Conservation (phyloP, 176 grass and related monocot species). For the Tillandsia fasciculata region DNA sequence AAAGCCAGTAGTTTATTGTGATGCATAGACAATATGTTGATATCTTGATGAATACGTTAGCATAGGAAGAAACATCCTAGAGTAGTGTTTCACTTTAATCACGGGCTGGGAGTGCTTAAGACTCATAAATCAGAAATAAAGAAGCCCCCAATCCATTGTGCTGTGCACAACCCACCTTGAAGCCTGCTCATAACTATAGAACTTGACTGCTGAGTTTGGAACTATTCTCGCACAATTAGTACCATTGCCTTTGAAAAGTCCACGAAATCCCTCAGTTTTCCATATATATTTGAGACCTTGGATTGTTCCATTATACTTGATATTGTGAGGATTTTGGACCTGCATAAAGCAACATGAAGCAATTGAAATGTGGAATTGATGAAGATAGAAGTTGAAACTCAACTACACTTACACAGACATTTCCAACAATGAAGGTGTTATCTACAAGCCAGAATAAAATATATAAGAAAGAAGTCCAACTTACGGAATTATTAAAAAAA, state of each 20-base stretch:
- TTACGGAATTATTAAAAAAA: too few relatives aligned
- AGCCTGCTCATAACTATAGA: slow-evolving; percentile 98
- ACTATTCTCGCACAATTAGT: slow-evolving; percentile 96
- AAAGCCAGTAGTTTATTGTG: too few relatives aligned
- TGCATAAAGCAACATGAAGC: slow-evolving; percentile 19
- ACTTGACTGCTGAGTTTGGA: slow-evolving; percentile 98
- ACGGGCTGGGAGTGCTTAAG: too few relatives aligned
- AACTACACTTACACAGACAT: background rate
- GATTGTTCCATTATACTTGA: slow-evolving; percentile 96
- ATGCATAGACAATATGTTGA: too few relatives aligned
- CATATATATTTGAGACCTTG: slow-evolving; percentile 96
- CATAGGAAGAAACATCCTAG: too few relatives aligned
- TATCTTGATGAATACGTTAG: too few relatives aligned
- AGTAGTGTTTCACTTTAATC: background rate
- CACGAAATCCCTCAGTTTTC: slow-evolving; percentile 83
- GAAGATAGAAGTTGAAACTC: background rate
- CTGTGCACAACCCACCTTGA: slow-evolving; percentile 35
- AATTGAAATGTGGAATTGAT: background rate
- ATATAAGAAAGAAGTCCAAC: background rate
- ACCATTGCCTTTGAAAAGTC: slow-evolving; percentile 95
- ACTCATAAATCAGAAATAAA: background rate
- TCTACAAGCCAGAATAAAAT: background rate
- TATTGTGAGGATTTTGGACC: slow-evolving; percentile 97
- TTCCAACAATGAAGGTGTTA: background rate
- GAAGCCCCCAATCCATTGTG: background rate